Evolutionary conservation across 176 grass and related monocot genomes (phyloP), one percentile per base, ranked within the genome.

Genomic region (Rhynchospora tenuis): DNA sequence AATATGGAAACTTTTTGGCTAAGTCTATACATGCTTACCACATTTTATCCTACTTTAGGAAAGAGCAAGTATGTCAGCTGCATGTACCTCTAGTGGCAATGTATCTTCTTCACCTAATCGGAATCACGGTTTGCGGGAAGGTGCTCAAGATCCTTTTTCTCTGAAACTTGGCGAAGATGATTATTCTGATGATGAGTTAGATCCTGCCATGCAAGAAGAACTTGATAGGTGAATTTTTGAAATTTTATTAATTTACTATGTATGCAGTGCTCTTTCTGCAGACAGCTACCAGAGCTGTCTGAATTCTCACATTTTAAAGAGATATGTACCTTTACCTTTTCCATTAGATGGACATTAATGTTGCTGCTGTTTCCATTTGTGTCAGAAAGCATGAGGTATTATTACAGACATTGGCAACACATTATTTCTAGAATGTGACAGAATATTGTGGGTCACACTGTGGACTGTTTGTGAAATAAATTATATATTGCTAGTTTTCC

Each of bases 151-250:
- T 64, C 85, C 91, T 83, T 96, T 99, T 87, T 85, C 81, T 58
- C 44, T 86, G 6, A 87, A 84, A 56, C 28, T 71, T 80, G 84
- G 86, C 24, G 85, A 96, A 86, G 97, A 96, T 88, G 91, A 81
- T 89, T 91, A 99, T 27, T 85, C 87, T 48, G 97, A 99, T 88
- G 97, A 99, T 87, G 94, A 88, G 81, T 90, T 99, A 80, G 97
- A 99, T 90, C 97, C 97, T 92, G 93, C 89, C 65, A 93, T 99
- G 88, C 88, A 94, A 83, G 97, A 99, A 94, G 89, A 99, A 81
- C 97, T 99, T 83, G 97, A 99, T 87, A 96, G 97, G 97, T 96
- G 73, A 89, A 79, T 23, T 62, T 83, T 33, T 20, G 14, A 84
- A 60, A 38, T 62, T 12, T 66, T 59, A 27, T 84, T 50, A 52